phyloP scores from a whole-genome alignment of 371 early-diverging fungal species.

The Mortierella sp. region DNA sequence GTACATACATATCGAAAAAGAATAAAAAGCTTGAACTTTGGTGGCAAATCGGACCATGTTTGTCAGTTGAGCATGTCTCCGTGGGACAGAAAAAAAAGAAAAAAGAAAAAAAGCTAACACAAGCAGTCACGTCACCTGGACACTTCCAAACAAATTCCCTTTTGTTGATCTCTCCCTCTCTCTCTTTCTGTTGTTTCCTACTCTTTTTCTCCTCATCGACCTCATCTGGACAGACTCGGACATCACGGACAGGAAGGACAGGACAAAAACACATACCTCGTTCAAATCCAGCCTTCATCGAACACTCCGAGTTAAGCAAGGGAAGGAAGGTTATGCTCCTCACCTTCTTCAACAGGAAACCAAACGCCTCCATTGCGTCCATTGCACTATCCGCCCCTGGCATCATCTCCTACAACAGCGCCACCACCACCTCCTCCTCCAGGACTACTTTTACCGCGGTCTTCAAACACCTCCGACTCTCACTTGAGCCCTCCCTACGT shows the following conservation, averaged over 20 bases:
- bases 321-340: constrained; percentile 38
- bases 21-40: not conserved
- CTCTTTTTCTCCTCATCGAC: not conserved
- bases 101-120: constrained; percentile 8
- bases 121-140: constrained; percentile 3
- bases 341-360: constrained; percentile 23
- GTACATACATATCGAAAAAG: not conserved
- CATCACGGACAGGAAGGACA: not conserved
- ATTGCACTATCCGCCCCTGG: constrained; percentile 7
- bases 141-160: not conserved
- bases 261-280: not conserved
- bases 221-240: not conserved
- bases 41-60: not conserved
- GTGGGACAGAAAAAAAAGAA: not conserved
- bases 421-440: not conserved
- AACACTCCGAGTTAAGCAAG: too few species aligned
- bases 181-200: not conserved
- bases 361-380: constrained; percentile 18
- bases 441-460: not conserved
- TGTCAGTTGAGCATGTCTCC: not conserved
- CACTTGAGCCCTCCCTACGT: not conserved
- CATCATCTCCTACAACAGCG: not conserved
- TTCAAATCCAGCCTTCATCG: not conserved
- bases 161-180: not conserved
- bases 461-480: not conserved